Evolutionary conservation across 225 moss, liverwort and hornwort genomes (phyloP), one percentile per base, ranked within the genome.

Genomic region (Straminergon stramineum): DNA sequence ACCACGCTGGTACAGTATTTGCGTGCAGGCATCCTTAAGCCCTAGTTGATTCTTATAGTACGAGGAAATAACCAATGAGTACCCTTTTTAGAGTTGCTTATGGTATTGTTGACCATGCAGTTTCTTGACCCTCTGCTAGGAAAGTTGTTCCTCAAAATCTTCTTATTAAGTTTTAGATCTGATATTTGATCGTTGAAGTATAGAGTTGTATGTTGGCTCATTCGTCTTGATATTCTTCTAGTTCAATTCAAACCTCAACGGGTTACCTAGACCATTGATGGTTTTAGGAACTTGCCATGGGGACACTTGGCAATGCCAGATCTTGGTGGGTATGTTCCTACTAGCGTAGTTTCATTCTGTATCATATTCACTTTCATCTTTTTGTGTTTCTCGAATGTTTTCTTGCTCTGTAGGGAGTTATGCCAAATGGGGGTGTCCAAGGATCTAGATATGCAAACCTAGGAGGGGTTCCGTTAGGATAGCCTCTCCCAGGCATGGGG

Each of bases 361-460:
- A 24, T 65, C 39, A 31, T 75, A 34, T 34, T 70, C 23, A 84
- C 17, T 51, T 79, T 53, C 24, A 63, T 55, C 75, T 34, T 55
- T 15, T 55, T 79, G 80, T 87, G 65, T 43, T 81, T 93, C 84
- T 90, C 84, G 70, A 70, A 87, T 55, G 24, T 23, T 62, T 61
- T 81, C 31, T 93, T 83, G 51, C 75, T 41, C 14, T 91, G 89
- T 93, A 94, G 94, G 94, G 94, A 88, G 93, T 89, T 58, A 77
- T 93, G 86, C 76, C 93, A 58, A 90, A 86, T 48, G 94, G 94
- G 62, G 75, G 85, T 78, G 89, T 80, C 24, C 94, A 93, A 93
- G 98, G 95, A 60, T 93, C 96, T 89, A 94, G 91, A 32, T 99
- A 95, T 89, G 92, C 93, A 10, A 93, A 92, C 87, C 93, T 94